phyloP scores from a whole-genome alignment of 164 flowering plant genomes.

The Hamamelis virginiana region DNA sequence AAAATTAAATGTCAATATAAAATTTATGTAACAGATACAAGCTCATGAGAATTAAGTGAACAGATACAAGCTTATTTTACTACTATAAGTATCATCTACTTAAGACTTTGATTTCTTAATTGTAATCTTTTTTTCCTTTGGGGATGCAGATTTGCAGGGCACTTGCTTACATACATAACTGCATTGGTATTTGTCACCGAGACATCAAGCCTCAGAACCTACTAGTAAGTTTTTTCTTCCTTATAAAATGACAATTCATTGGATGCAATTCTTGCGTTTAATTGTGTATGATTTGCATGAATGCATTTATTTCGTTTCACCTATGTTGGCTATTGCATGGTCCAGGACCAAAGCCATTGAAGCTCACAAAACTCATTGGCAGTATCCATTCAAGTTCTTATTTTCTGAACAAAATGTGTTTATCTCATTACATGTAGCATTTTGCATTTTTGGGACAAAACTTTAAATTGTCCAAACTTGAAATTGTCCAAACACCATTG shows the following conservation, averaged over 20 bases:
- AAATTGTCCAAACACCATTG: no score
- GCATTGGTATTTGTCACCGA: conserved; percentile 92
- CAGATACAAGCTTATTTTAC: not conserved
- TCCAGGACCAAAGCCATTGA: no score
- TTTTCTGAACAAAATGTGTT: no score
- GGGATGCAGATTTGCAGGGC: conserved; percentile 93
- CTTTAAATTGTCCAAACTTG: no score
- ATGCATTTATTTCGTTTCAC: not conserved
- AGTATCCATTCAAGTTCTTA: no score
- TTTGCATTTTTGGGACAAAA: no score
- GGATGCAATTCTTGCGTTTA: not conserved
- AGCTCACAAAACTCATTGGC: no score
- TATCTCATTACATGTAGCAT: no score
- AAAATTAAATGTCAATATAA: no score
- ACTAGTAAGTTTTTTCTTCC: conserved; percentile 51
- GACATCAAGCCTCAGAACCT: conserved; percentile 95
- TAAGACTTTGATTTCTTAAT: not conserved
- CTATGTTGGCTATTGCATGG: no score
- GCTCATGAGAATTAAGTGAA: no score
- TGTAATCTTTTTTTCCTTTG: conserved; percentile 4
- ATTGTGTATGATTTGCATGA: not conserved
- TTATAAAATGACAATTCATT: not conserved
- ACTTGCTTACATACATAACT: conserved; percentile 87
- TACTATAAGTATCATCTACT: not conserved
- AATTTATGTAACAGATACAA: no score